A percentile compares a stretch with the other conserved stretches of the same genome.
These are phyloP conservation scores for Pseudopediastrum boryanum DNA, from an alignment of 139 green algal species.

Conservation along the genomic window DNA sequence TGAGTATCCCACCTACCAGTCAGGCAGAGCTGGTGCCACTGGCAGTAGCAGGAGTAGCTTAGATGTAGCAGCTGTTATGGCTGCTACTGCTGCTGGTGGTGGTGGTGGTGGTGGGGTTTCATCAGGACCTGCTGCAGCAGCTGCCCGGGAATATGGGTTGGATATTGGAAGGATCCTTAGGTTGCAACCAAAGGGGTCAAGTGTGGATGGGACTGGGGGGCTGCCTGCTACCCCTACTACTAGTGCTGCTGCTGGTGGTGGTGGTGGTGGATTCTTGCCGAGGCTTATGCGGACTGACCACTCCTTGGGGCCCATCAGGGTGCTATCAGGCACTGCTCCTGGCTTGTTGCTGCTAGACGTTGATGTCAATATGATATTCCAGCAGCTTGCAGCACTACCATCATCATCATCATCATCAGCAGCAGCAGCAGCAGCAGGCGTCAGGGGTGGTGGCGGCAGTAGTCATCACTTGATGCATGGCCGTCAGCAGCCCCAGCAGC, in stretches of 20 bases:
- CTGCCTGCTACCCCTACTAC: not conserved
- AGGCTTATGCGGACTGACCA: not conserved
- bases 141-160: too few species aligned
- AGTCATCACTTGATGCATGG: not conserved
- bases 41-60: not conserved
- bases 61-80: constrained; percentile 2
- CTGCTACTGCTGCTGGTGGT: not conserved
- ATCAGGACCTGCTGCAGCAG: constrained; percentile 5
- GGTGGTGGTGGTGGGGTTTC: not conserved
- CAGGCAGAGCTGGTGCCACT: too few species aligned
- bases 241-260: not conserved
- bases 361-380: not conserved
- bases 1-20: too few species aligned
- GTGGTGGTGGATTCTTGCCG: not conserved
- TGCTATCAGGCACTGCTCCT: not conserved
- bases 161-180: too few species aligned
- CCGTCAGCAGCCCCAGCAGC: not conserved
- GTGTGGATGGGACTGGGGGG: too few species aligned
- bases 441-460: not conserved
- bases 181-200: too few species aligned
- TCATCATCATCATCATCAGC: not conserved
- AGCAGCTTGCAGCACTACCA: not conserved
- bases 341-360: constrained; percentile 28
- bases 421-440: not conserved
- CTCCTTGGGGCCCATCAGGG: not conserved